These are phyloP conservation scores for Isatis tinctoria DNA, from an alignment of 345 rosid species.

Conservation along the genomic window DNA sequence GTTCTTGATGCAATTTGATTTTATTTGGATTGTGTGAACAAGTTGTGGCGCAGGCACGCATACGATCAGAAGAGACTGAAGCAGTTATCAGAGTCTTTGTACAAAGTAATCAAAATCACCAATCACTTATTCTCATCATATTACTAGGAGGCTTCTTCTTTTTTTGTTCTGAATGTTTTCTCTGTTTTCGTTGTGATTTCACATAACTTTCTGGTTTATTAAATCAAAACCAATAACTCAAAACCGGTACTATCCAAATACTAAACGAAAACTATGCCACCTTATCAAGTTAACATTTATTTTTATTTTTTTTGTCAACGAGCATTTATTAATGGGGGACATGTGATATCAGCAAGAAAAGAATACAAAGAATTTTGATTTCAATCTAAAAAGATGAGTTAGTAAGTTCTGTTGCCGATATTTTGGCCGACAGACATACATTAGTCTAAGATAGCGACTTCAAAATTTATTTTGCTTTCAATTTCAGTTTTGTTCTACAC, in stretches of 20 bases:
- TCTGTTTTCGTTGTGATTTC: background rate
- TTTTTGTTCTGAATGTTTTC: background rate
- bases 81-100: slow-evolving; percentile 35
- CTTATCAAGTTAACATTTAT: background rate
- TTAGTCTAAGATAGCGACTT: background rate
- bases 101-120: slow-evolving; percentile 23
- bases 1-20: background rate
- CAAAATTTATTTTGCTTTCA: background rate
- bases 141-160: background rate
- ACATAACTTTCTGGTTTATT: background rate
- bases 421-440: slow-evolving; percentile 10
- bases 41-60: slow-evolving; percentile 56
- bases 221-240: background rate
- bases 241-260: background rate
- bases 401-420: slow-evolving; percentile 1
- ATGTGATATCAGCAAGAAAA: background rate
- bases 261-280: background rate
- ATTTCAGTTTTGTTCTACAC: background rate
- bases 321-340: background rate
- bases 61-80: slow-evolving; percentile 93
- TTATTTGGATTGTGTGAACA: background rate
- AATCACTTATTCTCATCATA: background rate
- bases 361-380: background rate
- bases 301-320: too few relatives aligned
- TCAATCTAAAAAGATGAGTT: slow-evolving; percentile 1